Evolutionary conservation across 768 basidiomycete species (phyloP).

Genomic region (Amanita jacksonii): DNA sequence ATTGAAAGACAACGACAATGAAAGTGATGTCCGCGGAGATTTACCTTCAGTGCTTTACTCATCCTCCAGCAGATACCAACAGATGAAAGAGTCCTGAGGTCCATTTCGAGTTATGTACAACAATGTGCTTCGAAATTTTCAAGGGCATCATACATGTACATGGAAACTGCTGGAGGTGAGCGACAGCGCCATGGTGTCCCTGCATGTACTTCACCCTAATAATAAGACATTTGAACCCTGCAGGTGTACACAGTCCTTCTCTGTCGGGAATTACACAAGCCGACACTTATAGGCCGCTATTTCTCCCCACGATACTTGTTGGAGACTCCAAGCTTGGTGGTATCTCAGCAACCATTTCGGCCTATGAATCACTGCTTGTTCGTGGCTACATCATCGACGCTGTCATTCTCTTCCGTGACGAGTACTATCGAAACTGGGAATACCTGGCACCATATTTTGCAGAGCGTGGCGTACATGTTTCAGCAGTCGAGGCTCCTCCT

Average conservation of each 20-base stretch:
- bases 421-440: constrained; percentile 81
- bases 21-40: constrained; percentile 11
- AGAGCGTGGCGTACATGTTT: constrained; percentile 53
- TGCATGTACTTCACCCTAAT: constrained; percentile 8
- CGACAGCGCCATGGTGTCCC: constrained; percentile 1
- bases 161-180: constrained; percentile 96
- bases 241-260: constrained; percentile 90
- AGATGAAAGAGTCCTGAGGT: constrained; percentile 55
- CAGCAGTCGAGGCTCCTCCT: constrained; percentile 52
- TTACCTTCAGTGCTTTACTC: not conserved
- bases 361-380: constrained; percentile 86
- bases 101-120: constrained; percentile 56
- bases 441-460: constrained; percentile 76
- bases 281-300: constrained; percentile 79
- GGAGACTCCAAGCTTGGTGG: constrained; percentile 89
- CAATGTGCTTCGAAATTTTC: constrained; percentile 30
- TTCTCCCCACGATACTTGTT: constrained; percentile 79
- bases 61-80: constrained; percentile 39
- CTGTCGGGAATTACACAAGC: constrained; percentile 76
- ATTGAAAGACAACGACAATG: constrained; percentile 29
- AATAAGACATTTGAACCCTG: not conserved
- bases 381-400: constrained; percentile 86
- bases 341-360: constrained; percentile 83
- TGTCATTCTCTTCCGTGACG: constrained; percentile 74
- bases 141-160: constrained; percentile 51